phyloP scores from a whole-genome alignment of 140 eudicot species.

The Bidens hawaiensis region DNA sequence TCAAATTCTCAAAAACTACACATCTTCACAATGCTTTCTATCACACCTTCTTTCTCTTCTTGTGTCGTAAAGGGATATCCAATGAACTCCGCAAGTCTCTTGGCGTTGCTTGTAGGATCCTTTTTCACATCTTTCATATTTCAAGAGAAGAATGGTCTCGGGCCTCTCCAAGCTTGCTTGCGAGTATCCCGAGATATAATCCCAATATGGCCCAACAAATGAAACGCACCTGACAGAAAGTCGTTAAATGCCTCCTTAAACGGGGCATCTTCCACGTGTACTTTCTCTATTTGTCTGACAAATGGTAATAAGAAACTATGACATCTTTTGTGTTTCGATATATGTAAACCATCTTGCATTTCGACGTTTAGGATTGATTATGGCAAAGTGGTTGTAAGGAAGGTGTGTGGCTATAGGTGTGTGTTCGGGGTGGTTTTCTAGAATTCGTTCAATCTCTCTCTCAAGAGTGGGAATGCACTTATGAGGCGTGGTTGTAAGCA shows the following conservation, averaged over 20 bases:
- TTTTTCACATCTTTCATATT: constrained; percentile 9
- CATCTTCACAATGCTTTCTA: too few relatives aligned
- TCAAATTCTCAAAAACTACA: too few relatives aligned
- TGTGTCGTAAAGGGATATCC: not conserved
- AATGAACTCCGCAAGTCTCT: constrained; percentile 12
- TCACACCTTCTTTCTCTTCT: not conserved
- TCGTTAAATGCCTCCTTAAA: not conserved
- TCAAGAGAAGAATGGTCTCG: not conserved
- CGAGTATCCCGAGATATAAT: not conserved
- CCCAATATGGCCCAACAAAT: not conserved
- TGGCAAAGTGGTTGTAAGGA: not conserved
- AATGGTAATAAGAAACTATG: constrained; percentile 3
- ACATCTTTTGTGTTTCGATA: constrained; percentile 2
- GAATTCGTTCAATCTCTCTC: too few relatives aligned
- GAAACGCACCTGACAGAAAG: not conserved
- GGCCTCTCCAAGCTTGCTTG: not conserved
- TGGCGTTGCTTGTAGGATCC: not conserved
- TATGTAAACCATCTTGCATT: constrained; percentile 14
- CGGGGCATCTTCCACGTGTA: not conserved
- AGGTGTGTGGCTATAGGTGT: not conserved
- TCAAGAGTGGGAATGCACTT: not conserved
- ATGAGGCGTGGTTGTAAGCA: not conserved
- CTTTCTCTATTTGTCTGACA: not conserved
- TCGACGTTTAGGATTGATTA: not conserved
- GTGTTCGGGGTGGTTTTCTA: not conserved